Base-by-base conservation (phyloP, 148 eudicot species). In the Vaccinium macrocarpon region DNA sequence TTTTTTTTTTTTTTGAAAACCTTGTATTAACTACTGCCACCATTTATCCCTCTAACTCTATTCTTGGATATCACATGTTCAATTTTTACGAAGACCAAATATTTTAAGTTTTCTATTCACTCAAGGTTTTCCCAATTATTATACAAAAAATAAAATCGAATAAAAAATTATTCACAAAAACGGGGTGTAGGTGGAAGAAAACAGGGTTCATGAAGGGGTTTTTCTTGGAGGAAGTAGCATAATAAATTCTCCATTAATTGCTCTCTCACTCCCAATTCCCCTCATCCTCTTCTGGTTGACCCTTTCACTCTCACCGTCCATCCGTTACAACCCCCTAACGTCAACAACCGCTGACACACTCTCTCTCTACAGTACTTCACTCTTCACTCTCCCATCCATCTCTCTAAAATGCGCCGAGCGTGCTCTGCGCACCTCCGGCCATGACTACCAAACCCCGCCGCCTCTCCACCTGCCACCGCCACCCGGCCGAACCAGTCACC, bases 381-480 rank as follows among this genome's bases (percentile, higher is more conserved):
- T 35, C 52, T 13, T 19, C 50, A 8, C 64, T 74, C 35, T 32
- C 14, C 70, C 38, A 27, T 27, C 16, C 73, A 38, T 61, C 73
- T 0, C 86, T 35, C 81, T 77, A 77, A 48, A 82, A 82, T 84
- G 84, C 38, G 38, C 50, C 86, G 55, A 23, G 66, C 18, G 73
- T 78, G 42, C 61, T 23, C 61, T 46, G 80, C 27, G 76, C 87
- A 77, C 80, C 81, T 83, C 77, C 78, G 50, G 57, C 85, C 75
- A 88, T 85, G 88, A 84, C 86, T 73, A 85, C 72, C 81, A 83
- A 84, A 10, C 82, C 91, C 25, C 96, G 95, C 86, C 96, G 98
- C 66, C 88, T 76, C 61, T 85, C 94, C 64, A 78, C 90, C 57
- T 97, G 98, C 76, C 88, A 88, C 90, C 99, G 93, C 84, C 98